Evolutionary conservation across 345 rosid species (phyloP).

Genomic region (Eucalyptus tenuipes): DNA sequence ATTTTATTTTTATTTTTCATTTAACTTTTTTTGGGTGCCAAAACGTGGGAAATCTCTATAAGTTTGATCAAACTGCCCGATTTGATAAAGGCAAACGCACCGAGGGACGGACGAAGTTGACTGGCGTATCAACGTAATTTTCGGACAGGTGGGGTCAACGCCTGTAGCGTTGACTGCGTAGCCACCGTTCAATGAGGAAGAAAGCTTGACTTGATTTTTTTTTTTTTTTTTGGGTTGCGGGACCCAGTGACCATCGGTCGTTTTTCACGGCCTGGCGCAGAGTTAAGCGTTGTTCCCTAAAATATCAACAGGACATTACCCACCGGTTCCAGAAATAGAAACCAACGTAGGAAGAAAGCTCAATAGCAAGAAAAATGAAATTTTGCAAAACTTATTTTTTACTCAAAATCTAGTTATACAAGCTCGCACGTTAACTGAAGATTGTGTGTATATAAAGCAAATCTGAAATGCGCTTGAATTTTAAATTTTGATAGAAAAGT

Average conservation of each 20-base stretch:
- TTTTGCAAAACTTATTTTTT: neutral
- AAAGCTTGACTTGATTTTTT: neutral
- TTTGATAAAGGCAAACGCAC: neutral
- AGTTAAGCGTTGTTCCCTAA: neutral
- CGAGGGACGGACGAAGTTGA: neutral
- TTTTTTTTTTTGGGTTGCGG: neutral
- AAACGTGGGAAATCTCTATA: neutral
- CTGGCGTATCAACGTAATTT: neutral
- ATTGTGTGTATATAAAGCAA: neutral
- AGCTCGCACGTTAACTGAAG: neutral
- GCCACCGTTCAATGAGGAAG: neutral
- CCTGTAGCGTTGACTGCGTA: neutral
- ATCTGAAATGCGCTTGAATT: neutral
- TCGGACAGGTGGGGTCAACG: neutral
- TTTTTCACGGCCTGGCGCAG: neutral
- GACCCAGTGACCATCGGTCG: neutral
- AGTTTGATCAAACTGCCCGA: neutral
- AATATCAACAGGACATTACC: neutral
- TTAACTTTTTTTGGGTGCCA: neutral
- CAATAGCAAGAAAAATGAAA: neutral
- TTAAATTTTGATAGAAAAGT: neutral
- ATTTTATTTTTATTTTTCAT: neutral
- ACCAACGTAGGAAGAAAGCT: neutral
- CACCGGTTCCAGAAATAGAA: neutral
- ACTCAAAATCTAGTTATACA: neutral